Conservation (phyloP, 2,329 filamentous ascomycete species). For the Colletotrichum camelliae region DNA sequence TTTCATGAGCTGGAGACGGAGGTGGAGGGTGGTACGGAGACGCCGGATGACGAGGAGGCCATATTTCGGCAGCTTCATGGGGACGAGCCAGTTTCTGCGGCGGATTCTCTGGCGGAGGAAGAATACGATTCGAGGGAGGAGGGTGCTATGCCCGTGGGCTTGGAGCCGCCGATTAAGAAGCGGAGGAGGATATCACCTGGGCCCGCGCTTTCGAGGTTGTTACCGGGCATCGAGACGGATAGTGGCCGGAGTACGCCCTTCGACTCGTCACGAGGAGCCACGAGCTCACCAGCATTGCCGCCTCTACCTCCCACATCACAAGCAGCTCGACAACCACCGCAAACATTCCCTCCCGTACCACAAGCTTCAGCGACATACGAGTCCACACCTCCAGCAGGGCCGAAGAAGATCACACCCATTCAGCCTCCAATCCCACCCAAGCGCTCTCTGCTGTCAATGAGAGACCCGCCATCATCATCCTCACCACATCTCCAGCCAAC, state of each 20-base stretch:
- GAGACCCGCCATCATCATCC: background rate
- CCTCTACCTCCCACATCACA: background rate
- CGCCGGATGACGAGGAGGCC: constrained; percentile 24
- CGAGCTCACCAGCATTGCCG: constrained; percentile 7
- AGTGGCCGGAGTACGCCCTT: background rate
- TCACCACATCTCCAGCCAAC: background rate
- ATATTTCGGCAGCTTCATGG: constrained; percentile 14
- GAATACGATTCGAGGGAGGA: background rate
- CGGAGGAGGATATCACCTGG: background rate
- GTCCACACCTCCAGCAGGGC: background rate
- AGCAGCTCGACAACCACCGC: too few species aligned
- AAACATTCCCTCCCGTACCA: background rate
- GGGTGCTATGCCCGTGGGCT: background rate
- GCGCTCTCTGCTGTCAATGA: background rate
- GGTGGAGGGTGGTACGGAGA: constrained; percentile 29
- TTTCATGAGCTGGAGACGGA: constrained; percentile 29
- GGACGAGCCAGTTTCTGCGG: background rate
- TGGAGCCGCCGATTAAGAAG: constrained; percentile 11
- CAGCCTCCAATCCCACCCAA: background rate
- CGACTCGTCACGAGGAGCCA: background rate
- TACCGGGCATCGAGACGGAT: constrained; percentile 1
- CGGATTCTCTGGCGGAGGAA: background rate
- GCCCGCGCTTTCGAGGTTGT: background rate
- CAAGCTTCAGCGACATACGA: background rate
- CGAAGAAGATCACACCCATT: background rate